A percentile compares a stretch with the other conserved stretches of the same genome.
Evolutionary conservation across 1,284 basidiomycete species (phyloP).

Genomic region (Ceratorhiza oryzae-sativae): DNA sequence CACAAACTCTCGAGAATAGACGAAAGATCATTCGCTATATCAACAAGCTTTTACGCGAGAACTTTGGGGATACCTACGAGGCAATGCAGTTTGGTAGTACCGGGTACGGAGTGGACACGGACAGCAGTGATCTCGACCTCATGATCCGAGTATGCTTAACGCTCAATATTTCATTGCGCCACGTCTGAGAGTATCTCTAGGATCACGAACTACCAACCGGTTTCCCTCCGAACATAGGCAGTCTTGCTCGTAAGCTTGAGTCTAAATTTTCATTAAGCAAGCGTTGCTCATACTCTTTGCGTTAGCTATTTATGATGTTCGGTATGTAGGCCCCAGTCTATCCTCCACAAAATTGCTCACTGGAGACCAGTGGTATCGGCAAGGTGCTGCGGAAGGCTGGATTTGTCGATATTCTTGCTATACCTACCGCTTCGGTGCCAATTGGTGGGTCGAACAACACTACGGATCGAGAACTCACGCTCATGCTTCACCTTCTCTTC

Average conservation of each 20-base stretch:
- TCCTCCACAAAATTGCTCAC: conserved; percentile 9
- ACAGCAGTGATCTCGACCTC: conserved; percentile 58
- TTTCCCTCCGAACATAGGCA: conserved; percentile 48
- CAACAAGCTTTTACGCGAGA: conserved; percentile 47
- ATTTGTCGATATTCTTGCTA: conserved; percentile 51
- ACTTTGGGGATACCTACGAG: conserved; percentile 52
- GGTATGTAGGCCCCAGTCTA: conserved; percentile 46
- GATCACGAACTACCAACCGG: conserved; percentile 54
- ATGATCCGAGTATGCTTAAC: conserved; percentile 57
- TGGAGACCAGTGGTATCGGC: conserved; percentile 1
- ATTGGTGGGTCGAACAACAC: conserved; percentile 54
- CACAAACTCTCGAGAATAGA: conserved; percentile 39
- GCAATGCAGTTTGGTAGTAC: conserved; percentile 59
- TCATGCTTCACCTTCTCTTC: not conserved
- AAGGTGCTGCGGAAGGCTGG: conserved; percentile 49
- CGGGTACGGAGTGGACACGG: conserved; percentile 56
- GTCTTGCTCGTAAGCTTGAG: conserved; percentile 49
- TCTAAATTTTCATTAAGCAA: not conserved
- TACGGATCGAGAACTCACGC: conserved; percentile 20
- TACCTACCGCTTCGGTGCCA: conserved; percentile 58
- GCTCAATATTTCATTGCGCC: not conserved
- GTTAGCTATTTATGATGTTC: conserved; percentile 53
- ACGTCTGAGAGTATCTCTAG: conserved; percentile 47
- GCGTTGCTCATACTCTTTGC: conserved; percentile 9
- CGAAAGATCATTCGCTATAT: conserved; percentile 43